Evolutionary conservation across 768 basidiomycete species (phyloP), one percentile per base, ranked within the genome.

Genomic region (Porpolomopsis calyptriformis): DNA sequence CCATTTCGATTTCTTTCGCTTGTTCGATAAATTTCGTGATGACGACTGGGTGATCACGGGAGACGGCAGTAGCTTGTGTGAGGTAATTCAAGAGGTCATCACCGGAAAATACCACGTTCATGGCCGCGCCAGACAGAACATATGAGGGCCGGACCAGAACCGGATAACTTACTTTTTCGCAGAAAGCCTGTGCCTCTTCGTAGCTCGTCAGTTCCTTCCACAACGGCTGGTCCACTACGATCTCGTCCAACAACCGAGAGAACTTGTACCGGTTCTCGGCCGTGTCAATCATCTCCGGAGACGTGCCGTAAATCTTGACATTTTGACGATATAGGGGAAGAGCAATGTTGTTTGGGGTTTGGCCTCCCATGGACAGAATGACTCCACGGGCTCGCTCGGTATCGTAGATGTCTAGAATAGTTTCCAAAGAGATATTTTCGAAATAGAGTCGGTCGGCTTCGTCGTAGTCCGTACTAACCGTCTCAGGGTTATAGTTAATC

Each of bases 1-100:
- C 96, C 91, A 99, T 97, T 72, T 99, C 96, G 54, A 99, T 99
- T 68, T 99, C 96, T 73, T 99, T 98, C 24, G 96, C 96, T 62
- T 96, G 89, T 63, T 98, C 94, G 62, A 99, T 96, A 69, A 96
- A 99, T 65, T 99, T 99, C 52, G 89, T 86, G 65, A 98, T 98
- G 55, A 99, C 94, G 52, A 97, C 93, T 1, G 94, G 94, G 57
- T 96, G 88, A 26, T 93, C 90, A 38, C 88, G 82, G 35, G 96
- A 99, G 47, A 99, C 92, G 45, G 88, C 92, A 18, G 93, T 85
- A 16, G 96, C 96, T 66, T 91, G 93, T 1, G 84, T 85, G 48
- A 99, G 75, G 63, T 97, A 99, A 61, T 80, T 89, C 37, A 78
- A 78, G 34, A 99, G 73, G 61, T 98, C 96, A 58, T 94, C 84